Base-by-base conservation (phyloP, 2,329 filamentous ascomycete species). In the Colletotrichum theobromicola region DNA sequence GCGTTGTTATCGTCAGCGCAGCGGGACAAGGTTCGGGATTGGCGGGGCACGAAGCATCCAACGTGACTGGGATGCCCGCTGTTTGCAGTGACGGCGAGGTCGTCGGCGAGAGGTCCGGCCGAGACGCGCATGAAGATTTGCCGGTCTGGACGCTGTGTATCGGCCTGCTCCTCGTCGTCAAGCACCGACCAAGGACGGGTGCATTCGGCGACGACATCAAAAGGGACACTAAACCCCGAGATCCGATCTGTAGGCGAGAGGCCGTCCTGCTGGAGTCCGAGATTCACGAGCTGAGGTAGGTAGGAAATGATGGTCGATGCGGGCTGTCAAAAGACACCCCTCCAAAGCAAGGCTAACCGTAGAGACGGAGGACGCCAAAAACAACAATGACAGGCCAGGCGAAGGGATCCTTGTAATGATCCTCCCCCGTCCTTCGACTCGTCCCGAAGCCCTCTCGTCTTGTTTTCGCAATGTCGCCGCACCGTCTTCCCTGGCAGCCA, bases 381-480 rank as follows among this genome's bases (percentile, higher is more conserved):
- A 42, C 32, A 26, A 42, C 32, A 60, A 70, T 57, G 71, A 63
- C 62, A 70, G 60, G 30, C 30, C 12, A 35, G n/a, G 37, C 32
- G 37, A 13, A 66, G 32, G 46, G 42, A 74, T 67, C 72, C 72
- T 63, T 74, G 72, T 24, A 67, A n/a, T 57, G 55, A 63, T 62
- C 61, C 42, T 61, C 57, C 34, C 70, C 37, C n/a, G n/a, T n/a
- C n/a, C n/a, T n/a, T n/a, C n/a, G n/a, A n/a, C 32, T 50, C 60
- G 46, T 58, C 34, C 67, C 60, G 21, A 58, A 60, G 24, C 60
- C 60, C 50, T 70, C 32, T 65, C 57, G 28, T 42, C 28, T 61
- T 53, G 55, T 37, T 68, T 67, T 67, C 26, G 62, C 34, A 28
- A 18, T n/a, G 28, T n/a, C 28, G 28, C 58, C 32, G 60, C 13